These are phyloP conservation scores for Ophiocordyceps robertsii DNA, from an alignment of 2,329 filamentous ascomycete species.

Conservation along the genomic window DNA sequence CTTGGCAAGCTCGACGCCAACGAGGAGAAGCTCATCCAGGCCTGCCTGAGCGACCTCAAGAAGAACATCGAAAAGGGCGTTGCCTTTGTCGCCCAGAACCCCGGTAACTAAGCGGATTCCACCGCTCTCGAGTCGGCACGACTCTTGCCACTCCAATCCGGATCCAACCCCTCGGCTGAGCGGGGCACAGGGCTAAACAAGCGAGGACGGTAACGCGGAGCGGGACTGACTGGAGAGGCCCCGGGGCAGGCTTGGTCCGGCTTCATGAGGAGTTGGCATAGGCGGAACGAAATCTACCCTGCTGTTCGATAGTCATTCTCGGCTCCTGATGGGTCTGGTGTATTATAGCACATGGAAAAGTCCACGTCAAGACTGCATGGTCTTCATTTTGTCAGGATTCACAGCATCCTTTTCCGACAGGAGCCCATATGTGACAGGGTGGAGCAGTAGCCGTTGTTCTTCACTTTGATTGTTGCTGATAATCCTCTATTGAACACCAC, in stretches of 20 bases:
- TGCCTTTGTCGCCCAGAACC: slow-evolving; percentile 44
- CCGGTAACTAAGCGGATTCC: slow-evolving; percentile 35
- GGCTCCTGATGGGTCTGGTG: slow-evolving; percentile 20
- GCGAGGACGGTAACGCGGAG: not conserved
- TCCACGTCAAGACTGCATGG: not conserved
- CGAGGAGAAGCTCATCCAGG: slow-evolving; percentile 85
- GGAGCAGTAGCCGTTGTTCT: too few species aligned
- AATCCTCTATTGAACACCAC: too few species aligned
- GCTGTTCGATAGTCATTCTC: slow-evolving; percentile 17
- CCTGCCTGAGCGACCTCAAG: slow-evolving; percentile 70
- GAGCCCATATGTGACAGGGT: too few species aligned
- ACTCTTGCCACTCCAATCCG: not conserved
- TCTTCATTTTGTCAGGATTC: not conserved
- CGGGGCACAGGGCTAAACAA: not conserved
- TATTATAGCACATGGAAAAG: slow-evolving; percentile 18
- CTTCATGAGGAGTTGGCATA: slow-evolving; percentile 3
- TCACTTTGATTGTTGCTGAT: too few species aligned
- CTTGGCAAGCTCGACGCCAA: slow-evolving; percentile 71
- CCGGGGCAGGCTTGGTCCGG: slow-evolving; percentile 5
- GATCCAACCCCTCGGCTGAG: not conserved
- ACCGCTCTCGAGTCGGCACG: not conserved
- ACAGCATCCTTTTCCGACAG: too few species aligned
- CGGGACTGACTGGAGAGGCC: not conserved
- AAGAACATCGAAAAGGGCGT: slow-evolving; percentile 94
- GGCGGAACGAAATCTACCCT: not conserved